phyloP scores from a whole-genome alignment of 352 stramenopile genomes.

The Phytophthora pistaciae region DNA sequence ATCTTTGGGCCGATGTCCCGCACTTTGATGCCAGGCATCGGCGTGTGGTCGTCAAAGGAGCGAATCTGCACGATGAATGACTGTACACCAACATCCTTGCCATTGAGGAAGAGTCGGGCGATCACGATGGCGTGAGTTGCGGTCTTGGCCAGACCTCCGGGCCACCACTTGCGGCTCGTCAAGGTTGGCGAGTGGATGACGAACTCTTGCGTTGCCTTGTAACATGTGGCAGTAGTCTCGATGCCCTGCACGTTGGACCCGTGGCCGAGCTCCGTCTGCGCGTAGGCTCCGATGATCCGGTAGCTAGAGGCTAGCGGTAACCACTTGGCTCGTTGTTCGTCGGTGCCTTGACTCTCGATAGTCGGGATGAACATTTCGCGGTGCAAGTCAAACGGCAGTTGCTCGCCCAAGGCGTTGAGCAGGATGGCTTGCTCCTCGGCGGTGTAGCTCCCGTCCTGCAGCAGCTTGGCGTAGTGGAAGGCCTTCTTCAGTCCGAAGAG shows the following conservation, averaged over 20 bases:
- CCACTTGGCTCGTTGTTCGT: slow-evolving; percentile 72
- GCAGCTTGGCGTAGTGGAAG: slow-evolving; percentile 46
- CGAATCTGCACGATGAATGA: neutral
- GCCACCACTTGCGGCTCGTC: slow-evolving; percentile 2
- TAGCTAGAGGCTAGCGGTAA: slow-evolving; percentile 66
- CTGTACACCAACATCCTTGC: neutral
- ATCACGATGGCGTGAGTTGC: slow-evolving; percentile 3
- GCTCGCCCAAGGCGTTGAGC: slow-evolving; percentile 59
- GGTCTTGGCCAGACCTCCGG: neutral
- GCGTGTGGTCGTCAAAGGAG: neutral
- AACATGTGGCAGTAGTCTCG: slow-evolving; percentile 92
- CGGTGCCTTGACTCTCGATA: slow-evolving; percentile 70
- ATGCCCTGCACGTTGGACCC: slow-evolving; percentile 81
- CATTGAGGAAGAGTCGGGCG: neutral
- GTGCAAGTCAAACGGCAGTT: slow-evolving; percentile 60
- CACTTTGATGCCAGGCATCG: slow-evolving; percentile 1
- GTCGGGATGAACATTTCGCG: slow-evolving; percentile 45
- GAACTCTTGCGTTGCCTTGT: slow-evolving; percentile 35
- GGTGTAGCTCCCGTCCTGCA: slow-evolving; percentile 41
- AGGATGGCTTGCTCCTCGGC: slow-evolving; percentile 48
- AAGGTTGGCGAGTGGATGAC: neutral
- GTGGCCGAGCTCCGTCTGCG: slow-evolving; percentile 97
- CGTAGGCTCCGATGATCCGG: slow-evolving; percentile 92
- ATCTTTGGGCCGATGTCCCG: slow-evolving; percentile 1
- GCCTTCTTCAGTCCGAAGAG: slow-evolving; percentile 42